These are phyloP conservation scores for Penicillium sp. DNA, from an alignment of 2,329 filamentous ascomycete genomes.

Conservation along the genomic window DNA sequence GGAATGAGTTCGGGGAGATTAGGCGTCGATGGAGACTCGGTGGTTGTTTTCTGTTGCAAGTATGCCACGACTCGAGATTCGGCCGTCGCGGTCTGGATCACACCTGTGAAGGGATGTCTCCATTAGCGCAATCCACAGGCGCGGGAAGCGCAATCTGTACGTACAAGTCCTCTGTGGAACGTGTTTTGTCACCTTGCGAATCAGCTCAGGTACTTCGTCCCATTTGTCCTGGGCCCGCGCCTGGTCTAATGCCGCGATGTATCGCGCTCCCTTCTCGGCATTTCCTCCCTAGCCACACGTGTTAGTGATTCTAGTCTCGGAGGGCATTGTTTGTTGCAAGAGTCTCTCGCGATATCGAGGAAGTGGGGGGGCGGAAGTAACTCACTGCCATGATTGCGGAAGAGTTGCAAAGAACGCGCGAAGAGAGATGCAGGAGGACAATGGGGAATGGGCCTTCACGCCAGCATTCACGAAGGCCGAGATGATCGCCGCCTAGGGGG, in stretches of 20 bases:
- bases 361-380: slow-evolving; percentile 10
- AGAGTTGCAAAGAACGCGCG: slow-evolving; percentile 12
- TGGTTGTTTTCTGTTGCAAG: slow-evolving; percentile 37
- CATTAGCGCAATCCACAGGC: slow-evolving; percentile 18
- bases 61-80: slow-evolving; percentile 64
- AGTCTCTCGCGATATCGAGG: too few species aligned
- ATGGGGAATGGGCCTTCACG: slow-evolving; percentile 9
- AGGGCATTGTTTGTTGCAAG: too few species aligned
- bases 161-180: slow-evolving; percentile 80
- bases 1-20: slow-evolving; percentile 45
- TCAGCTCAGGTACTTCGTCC: slow-evolving; percentile 80
- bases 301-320: slow-evolving; percentile 19
- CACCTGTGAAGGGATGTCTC: slow-evolving; percentile 44
- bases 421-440: slow-evolving; percentile 17
- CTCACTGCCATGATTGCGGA: slow-evolving; percentile 25
- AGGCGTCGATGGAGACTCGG: slow-evolving; percentile 36
- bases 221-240: slow-evolving; percentile 86
- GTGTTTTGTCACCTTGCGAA: slow-evolving; percentile 93
- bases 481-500: slow-evolving; percentile 28
- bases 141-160: slow-evolving; percentile 12
- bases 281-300: slow-evolving; percentile 45
- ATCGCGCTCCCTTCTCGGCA: slow-evolving; percentile 74
- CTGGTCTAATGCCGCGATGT: slow-evolving; percentile 77
- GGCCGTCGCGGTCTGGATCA: slow-evolving; percentile 66
- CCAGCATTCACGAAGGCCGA: not conserved